These are phyloP conservation scores for Clonostachys rosea DNA, from an alignment of 2,329 filamentous ascomycete genomes.

Conservation along the genomic window DNA sequence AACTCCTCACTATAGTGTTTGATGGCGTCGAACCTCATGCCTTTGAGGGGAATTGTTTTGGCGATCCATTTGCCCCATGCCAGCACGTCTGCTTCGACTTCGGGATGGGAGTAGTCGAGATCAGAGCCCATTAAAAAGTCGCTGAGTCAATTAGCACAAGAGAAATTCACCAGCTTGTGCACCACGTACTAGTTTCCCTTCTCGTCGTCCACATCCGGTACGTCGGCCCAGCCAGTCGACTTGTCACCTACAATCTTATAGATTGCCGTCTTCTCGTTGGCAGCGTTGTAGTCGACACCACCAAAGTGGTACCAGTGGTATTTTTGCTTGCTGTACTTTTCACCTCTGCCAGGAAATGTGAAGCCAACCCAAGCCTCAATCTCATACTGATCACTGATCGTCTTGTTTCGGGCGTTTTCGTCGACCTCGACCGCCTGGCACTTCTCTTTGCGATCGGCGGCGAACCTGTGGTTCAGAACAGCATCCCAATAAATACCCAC, in stretches of 20 bases:
- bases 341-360: slow-evolving; percentile 59
- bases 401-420: slow-evolving; percentile 50
- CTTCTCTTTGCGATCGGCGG: slow-evolving; percentile 61
- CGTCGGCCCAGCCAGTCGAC: slow-evolving; percentile 59
- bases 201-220: slow-evolving; percentile 52
- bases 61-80: slow-evolving; percentile 67
- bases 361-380: slow-evolving; percentile 70
- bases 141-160: slow-evolving; percentile 19
- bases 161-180: slow-evolving; percentile 13
- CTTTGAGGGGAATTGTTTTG: slow-evolving; percentile 53
- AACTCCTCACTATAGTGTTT: slow-evolving; percentile 70
- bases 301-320: slow-evolving; percentile 70
- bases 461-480: slow-evolving; percentile 73
- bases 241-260: slow-evolving; percentile 60
- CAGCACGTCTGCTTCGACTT: slow-evolving; percentile 60
- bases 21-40: slow-evolving; percentile 67
- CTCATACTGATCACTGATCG: slow-evolving; percentile 52
- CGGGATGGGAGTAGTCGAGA: slow-evolving; percentile 59
- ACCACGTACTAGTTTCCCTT: slow-evolving; percentile 55
- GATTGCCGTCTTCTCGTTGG: slow-evolving; percentile 55
- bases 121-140: slow-evolving; percentile 72
- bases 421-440: slow-evolving; percentile 63
- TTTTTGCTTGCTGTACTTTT: slow-evolving; percentile 57
- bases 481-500: slow-evolving; percentile 68
- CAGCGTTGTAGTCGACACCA: slow-evolving; percentile 64